Conservation (phyloP, 1,284 basidiomycete genomes). For the Rhodotorula sp. region DNA sequence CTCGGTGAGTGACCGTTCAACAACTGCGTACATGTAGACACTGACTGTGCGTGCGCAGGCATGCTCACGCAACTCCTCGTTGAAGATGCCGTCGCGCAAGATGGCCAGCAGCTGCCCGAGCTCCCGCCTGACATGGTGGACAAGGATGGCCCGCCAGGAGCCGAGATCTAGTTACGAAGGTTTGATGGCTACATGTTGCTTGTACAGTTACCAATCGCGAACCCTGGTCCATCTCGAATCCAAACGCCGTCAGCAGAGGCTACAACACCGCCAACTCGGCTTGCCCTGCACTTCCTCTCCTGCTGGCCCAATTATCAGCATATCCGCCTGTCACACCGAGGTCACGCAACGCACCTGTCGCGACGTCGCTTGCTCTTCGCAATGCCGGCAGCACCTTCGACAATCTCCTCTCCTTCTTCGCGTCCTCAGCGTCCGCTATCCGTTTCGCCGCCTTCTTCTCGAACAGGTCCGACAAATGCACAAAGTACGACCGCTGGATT, state of each 20-base stretch:
- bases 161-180: no score
- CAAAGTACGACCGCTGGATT: constrained; percentile 11
- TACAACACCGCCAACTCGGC: no score
- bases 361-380: not conserved
- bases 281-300: no score
- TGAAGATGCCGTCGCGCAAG: constrained; percentile 16
- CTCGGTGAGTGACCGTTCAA: constrained; percentile 22
- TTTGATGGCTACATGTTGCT: not conserved
- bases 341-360: no score
- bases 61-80: constrained; percentile 36
- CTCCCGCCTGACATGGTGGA: not conserved
- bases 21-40: no score
- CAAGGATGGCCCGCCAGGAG: no score
- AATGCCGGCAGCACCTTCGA: not conserved
- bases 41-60: constrained; percentile 15
- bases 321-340: no score
- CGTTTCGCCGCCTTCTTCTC: not conserved
- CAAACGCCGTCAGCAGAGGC: no score
- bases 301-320: no score
- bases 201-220: not conserved
- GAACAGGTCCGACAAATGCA: constrained; percentile 5
- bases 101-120: not conserved
- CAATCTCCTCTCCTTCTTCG: no score
- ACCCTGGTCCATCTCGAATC: not conserved
- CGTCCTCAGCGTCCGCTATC: no score